Percentiles rank a stretch among this genome's conserved stretches.
These are phyloP conservation scores for Viola pubescens DNA, from an alignment of 441 rosid species.

Conservation along the genomic window DNA sequence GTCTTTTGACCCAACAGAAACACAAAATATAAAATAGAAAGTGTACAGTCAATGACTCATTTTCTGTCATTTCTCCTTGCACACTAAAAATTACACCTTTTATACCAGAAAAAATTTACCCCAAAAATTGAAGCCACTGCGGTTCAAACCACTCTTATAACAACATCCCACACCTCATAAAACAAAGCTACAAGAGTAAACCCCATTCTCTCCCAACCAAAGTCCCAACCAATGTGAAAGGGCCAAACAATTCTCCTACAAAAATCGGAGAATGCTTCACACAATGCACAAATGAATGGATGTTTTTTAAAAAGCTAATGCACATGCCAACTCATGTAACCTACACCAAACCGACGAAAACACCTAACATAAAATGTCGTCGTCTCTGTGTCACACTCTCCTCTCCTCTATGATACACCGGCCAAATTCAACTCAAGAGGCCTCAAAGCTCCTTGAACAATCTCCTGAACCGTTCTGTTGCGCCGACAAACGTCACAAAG, in stretches of 20 bases:
- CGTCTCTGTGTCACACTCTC: slow-evolving; percentile 6
- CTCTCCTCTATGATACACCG: slow-evolving; percentile 40
- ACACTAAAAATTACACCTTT: too few relatives aligned
- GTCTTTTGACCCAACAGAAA: too few relatives aligned
- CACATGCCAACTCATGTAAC: slow-evolving; percentile 12
- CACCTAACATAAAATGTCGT: slow-evolving; percentile 11
- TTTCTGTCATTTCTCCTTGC: too few relatives aligned
- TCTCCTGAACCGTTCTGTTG: slow-evolving; percentile 84
- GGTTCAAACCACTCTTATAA: slow-evolving; percentile 18
- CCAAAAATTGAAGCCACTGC: slow-evolving; percentile 30
- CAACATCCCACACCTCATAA: slow-evolving; percentile 9
- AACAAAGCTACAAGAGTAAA: slow-evolving; percentile 15
- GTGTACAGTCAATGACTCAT: too few relatives aligned
- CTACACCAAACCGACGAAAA: slow-evolving; percentile 7
- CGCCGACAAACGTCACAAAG: slow-evolving; percentile 88
- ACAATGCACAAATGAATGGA: slow-evolving; percentile 26
- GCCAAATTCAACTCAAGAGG: slow-evolving; percentile 64
- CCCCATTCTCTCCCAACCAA: slow-evolving; percentile 25
- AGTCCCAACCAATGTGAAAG: neutral
- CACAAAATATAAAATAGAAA: too few relatives aligned
- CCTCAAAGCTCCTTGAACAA: slow-evolving; percentile 85
- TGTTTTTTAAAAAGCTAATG: slow-evolving; percentile 8
- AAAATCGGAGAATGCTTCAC: slow-evolving; percentile 34
- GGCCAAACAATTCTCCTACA: slow-evolving; percentile 34
- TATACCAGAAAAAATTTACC: slow-evolving; percentile 15